phyloP scores from a whole-genome alignment of 106 monocot genomes.

The Allium cepa region DNA sequence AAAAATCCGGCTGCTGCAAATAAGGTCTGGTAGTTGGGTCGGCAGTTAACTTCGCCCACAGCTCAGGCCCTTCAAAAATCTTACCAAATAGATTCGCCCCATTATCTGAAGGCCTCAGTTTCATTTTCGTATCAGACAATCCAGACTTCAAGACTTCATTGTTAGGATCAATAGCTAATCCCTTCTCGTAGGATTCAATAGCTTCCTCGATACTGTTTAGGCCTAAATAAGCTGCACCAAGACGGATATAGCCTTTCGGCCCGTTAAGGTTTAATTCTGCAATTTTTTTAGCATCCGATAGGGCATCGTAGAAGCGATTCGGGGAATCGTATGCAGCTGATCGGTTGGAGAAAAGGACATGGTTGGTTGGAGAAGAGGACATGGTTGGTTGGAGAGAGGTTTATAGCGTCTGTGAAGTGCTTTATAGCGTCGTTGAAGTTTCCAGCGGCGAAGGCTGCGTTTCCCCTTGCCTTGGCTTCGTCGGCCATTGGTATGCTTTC shows the following conservation, averaged over 20 bases:
- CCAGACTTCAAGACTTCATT: conserved; percentile 94
- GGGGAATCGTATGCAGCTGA: conserved; percentile 92
- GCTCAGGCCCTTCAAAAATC: conserved; percentile 78
- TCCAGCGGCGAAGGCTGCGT: conserved; percentile 87
- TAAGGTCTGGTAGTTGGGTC: conserved; percentile 76
- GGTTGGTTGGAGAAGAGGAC: conserved; percentile 85
- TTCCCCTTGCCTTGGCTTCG: conserved; percentile 90
- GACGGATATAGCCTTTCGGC: conserved; percentile 93
- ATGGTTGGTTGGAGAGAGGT: conserved; percentile 78
- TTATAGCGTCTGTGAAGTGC: conserved; percentile 87
- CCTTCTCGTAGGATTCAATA: conserved; percentile 71
- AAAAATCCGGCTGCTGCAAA: conserved; percentile 87
- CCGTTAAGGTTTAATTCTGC: conserved; percentile 83
- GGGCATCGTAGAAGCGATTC: conserved; percentile 59
- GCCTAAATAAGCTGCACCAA: conserved; percentile 87
- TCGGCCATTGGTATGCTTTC: conserved; percentile 41
- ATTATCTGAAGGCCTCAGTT: conserved; percentile 2
- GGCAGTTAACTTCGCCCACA: conserved; percentile 86
- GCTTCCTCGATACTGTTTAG: conserved; percentile 52
- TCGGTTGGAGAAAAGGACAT: conserved; percentile 96
- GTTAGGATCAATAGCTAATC: conserved; percentile 67
- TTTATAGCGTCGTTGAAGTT: conserved; percentile 54
- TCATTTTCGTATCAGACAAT: conserved; percentile 58
- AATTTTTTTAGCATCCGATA: conserved; percentile 70
- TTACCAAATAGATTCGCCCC: conserved; percentile 62